A percentile compares a stretch with the other conserved stretches of the same genome.
Evolutionary conservation across 2,329 filamentous ascomycete genomes (phyloP).

Genomic region (Colletotrichum orbiculare): DNA sequence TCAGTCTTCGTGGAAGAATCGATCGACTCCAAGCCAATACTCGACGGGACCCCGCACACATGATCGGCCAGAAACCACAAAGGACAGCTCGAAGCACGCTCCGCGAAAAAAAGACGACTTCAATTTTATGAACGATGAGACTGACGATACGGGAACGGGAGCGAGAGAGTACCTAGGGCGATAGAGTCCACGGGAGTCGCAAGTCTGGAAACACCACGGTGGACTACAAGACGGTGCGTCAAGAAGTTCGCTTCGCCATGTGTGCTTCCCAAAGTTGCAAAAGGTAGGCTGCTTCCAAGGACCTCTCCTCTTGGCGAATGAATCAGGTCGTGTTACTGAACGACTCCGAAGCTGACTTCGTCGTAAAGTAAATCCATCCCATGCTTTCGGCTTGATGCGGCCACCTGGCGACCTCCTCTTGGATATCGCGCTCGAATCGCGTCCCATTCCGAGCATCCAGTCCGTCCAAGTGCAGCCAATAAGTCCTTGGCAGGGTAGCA

Average conservation of each 20-base stretch:
- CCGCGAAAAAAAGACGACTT: no score
- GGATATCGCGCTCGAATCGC: slow-evolving; percentile 2
- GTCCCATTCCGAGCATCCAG: slow-evolving; percentile 18
- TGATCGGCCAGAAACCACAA: no score
- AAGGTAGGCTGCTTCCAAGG: neutral
- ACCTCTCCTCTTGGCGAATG: slow-evolving; percentile 7
- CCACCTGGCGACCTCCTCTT: neutral
- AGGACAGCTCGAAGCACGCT: no score
- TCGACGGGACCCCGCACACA: slow-evolving; percentile 3
- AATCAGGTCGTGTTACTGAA: slow-evolving; percentile 9
- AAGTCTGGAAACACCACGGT: no score
- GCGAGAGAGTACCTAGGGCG: no score
- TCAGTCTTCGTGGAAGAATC: neutral
- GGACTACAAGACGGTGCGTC: no score
- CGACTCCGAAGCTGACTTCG: neutral
- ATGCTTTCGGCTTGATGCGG: neutral
- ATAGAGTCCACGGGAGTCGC: no score
- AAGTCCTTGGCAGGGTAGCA: slow-evolving; percentile 12
- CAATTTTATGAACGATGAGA: no score
- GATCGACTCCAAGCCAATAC: slow-evolving; percentile 12
- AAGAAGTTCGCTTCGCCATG: neutral
- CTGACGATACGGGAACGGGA: no score
- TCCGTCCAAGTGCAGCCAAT: slow-evolving; percentile 17
- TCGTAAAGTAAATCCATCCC: neutral
- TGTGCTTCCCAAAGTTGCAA: neutral